Base-by-base conservation (phyloP, 1,284 basidiomycete genomes). In the Moniliella sp. region DNA sequence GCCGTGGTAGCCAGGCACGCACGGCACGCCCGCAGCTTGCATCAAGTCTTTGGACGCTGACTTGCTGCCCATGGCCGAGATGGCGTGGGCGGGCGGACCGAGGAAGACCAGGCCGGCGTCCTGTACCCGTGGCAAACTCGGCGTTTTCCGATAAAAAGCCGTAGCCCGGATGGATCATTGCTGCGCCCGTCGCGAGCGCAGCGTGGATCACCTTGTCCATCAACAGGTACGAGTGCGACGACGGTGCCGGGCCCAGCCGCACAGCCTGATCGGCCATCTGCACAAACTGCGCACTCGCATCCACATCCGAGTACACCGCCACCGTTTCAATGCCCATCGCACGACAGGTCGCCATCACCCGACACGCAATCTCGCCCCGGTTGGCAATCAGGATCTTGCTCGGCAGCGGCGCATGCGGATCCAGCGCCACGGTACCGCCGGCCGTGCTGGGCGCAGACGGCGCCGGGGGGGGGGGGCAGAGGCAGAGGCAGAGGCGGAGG, bases 1-100 rank as follows among this genome's bases (percentile, higher is more conserved):
- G 10, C 76, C 76, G 43, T 86, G 79, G 62, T 83, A 88, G 5
- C 78, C 84, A 26, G 86, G 84, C 2, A 93, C 79, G 53, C 83
- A 88, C 1, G 84, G 83, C 0, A 93, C 86, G 1, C 8, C 7
- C 8, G 21, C 21, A n/a, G 21, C 21, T 23, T n/a, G 71, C 84
- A 93, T 91, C 60, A 91, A 91, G 40, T 76, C 77, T 63, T 81
- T 81, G 15, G 46, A 49, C 2, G 40, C 50, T 34, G 45, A 43
- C 36, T 86, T 86, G 4, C 76, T 80, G 2, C 81, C 82, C 81
- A 86, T 84, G 39, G 75, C 76, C 13, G 48, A 40, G 30, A 63
- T 63, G 0, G 61, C 61, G 1, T 31, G 30, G 0, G 52, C 34
- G 0, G 59, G 56, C 1, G 62, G 62, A 4, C 62, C 62, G 28